Evolutionary conservation across 371 early-diverging fungal species (phyloP).

Genomic region (Haplosporangium sp.): DNA sequence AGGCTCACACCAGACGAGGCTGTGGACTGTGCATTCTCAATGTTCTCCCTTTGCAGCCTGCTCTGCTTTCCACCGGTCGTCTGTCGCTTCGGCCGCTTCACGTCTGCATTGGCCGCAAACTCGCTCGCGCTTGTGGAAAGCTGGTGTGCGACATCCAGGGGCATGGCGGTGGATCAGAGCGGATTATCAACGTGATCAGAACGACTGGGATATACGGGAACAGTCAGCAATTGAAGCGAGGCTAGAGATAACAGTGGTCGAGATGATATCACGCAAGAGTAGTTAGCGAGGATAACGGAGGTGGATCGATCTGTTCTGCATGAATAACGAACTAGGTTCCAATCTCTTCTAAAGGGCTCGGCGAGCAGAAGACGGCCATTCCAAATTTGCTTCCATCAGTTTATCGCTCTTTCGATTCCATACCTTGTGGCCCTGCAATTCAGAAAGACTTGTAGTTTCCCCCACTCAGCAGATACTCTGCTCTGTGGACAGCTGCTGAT

Average conservation of each 20-base stretch:
- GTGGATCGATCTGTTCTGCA: too few relatives aligned
- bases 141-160: conserved; percentile 26
- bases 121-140: conserved; percentile 20
- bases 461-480: too few relatives aligned
- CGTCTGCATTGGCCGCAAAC: conserved; percentile 6
- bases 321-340: too few relatives aligned
- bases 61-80: conserved; percentile 10
- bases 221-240: too few relatives aligned
- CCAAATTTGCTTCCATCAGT: too few relatives aligned
- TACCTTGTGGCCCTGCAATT: too few relatives aligned
- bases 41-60: conserved; percentile 31
- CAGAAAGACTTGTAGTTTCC: too few relatives aligned
- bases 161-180: conserved; percentile 26
- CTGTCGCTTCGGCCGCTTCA: conserved; percentile 24
- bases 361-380: too few relatives aligned
- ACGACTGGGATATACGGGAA: too few relatives aligned
- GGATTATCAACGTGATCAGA: background rate
- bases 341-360: too few relatives aligned
- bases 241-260: conserved; percentile 2
- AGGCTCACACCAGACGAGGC: conserved; percentile 12
- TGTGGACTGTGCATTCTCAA: conserved; percentile 26
- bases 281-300: conserved; percentile 9
- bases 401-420: too few relatives aligned
- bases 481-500: too few relatives aligned
- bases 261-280: conserved; percentile 14